Base-by-base conservation (phyloP, 2,329 filamentous ascomycete genomes). In the Colletotrichum brevisporum region DNA sequence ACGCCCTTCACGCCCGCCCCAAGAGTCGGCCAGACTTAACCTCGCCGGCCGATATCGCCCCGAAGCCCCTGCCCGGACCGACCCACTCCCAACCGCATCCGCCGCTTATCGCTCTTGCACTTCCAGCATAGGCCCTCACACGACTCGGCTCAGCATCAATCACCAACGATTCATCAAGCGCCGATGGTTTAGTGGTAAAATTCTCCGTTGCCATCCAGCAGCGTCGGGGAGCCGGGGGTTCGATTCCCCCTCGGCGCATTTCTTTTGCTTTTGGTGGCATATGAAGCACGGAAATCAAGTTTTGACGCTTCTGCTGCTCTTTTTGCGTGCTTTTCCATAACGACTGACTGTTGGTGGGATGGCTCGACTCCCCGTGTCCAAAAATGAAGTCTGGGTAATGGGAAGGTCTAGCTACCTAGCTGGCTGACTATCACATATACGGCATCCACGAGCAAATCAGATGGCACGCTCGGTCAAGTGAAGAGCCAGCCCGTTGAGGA, bases 161-260 rank as follows among this genome's bases (percentile, higher is more conserved):
- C 24, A 51, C 6, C 12, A 52, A n/a, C 13, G 26, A 31, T 52
- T 36, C 50, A 31, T 48, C 45, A 36, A 36, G 50, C 50, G 50
- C 50, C 50, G 50, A 52, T 27, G 50, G 50, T 52, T 52, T 52
- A 52, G 50, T 52, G 50, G 50, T 52, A 52, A 52, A 52, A 52
- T 52, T 52, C 50, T 52, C 50, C 50, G 50, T 27, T 52, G 50
- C 50, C 50, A 27, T 31, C 50, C 21, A 52, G 50, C 50, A 52
- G 50, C 50, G 50, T 52, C 50, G 50, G 50, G 50, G 50, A 52
- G 50, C 50, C 50, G 50, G 50, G 50, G 50, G 50, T 52, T 52
- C 50, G 50, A 52, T 52, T 52, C 50, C 50, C 50, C 50, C 50
- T 52, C 50, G 50, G 50, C 50, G 50, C 50, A 52, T 6, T 52